Conservation (phyloP, 768 basidiomycete genomes). For the Lactifluus echinatus region DNA sequence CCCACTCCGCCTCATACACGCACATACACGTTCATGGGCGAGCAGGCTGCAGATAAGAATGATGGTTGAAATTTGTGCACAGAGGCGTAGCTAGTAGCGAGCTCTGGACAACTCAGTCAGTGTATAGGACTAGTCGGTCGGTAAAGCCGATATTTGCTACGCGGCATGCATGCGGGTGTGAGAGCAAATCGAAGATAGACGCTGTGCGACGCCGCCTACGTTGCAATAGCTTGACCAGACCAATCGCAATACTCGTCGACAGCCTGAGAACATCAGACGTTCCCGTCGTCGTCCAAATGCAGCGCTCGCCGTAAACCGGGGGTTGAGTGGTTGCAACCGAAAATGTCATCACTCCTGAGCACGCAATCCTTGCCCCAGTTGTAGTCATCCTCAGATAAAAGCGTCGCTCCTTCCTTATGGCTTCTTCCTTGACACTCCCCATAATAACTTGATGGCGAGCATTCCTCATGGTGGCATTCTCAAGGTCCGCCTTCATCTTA, state of each 20-base stretch:
- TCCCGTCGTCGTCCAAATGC: neutral
- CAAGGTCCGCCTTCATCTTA: conserved; percentile 11
- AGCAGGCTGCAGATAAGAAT: too few relatives aligned
- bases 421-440: neutral
- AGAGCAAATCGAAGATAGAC: neutral
- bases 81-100: too few relatives aligned
- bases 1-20: too few relatives aligned
- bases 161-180: neutral
- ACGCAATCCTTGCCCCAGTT: conserved; percentile 4
- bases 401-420: neutral
- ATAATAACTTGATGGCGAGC: conserved; percentile 10
- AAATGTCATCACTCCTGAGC: neutral
- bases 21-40: too few relatives aligned
- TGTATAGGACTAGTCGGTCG: too few relatives aligned
- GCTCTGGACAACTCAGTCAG: too few relatives aligned
- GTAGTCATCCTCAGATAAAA: conserved; percentile 5
- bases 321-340: neutral
- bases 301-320: neutral
- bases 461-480: conserved; percentile 20
- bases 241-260: neutral
- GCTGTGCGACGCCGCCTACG: neutral
- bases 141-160: too few relatives aligned
- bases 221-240: neutral
- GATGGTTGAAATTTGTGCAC: too few relatives aligned
- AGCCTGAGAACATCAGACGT: neutral